These are phyloP conservation scores for Cladophialophora carrionii DNA, from an alignment of 2,329 filamentous ascomycete genomes.

Conservation along the genomic window DNA sequence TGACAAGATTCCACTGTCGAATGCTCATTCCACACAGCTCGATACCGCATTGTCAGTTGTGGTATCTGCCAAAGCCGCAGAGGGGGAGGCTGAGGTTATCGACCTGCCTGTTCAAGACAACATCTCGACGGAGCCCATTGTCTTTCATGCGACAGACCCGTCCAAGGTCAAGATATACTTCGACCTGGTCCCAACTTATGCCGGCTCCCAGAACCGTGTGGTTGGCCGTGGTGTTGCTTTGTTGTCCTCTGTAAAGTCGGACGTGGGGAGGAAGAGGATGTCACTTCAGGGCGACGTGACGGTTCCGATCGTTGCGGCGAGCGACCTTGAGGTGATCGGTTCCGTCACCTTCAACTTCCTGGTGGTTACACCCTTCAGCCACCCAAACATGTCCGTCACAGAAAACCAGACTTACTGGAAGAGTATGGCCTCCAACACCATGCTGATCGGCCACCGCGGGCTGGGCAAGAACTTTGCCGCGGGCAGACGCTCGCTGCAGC, in stretches of 20 bases:
- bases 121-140: constrained; percentile 88
- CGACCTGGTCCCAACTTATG: constrained; percentile 93
- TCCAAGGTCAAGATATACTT: constrained; percentile 87
- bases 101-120: constrained; percentile 94
- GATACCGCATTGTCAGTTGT: constrained; percentile 93
- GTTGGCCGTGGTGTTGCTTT: constrained; percentile 88
- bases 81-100: constrained; percentile 83
- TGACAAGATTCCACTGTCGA: constrained; percentile 81
- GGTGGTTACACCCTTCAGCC: constrained; percentile 89
- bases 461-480: constrained; percentile 85
- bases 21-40: constrained; percentile 88
- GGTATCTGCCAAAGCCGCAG: constrained; percentile 80
- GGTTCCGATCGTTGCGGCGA: constrained; percentile 84
- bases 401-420: constrained; percentile 96
- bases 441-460: constrained; percentile 74
- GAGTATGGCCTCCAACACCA: constrained; percentile 83
- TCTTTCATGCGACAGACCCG: constrained; percentile 78
- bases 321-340: constrained; percentile 84
- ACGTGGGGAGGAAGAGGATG: constrained; percentile 81
- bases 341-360: constrained; percentile 96
- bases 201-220: constrained; percentile 76
- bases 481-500: constrained; percentile 81
- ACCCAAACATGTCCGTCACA: constrained; percentile 90
- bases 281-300: constrained; percentile 89
- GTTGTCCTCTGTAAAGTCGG: constrained; percentile 81